Conservation (phyloP, 768 basidiomycete species). For the Collybia sordida region DNA sequence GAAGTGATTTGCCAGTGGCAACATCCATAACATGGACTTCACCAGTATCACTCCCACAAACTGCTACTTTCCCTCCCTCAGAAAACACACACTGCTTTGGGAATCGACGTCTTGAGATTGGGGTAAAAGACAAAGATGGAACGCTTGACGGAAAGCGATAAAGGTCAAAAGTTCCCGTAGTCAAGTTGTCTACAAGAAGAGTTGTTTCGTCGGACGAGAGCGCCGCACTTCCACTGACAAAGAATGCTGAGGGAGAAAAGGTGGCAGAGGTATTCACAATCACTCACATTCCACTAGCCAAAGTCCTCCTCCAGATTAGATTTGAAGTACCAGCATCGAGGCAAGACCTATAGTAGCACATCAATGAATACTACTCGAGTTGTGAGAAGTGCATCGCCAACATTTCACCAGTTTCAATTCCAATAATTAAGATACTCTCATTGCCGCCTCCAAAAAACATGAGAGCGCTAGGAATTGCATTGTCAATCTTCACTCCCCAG, state of each 20-base stretch:
- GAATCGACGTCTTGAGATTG: background rate
- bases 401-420: constrained; percentile 12
- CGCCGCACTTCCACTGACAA: constrained; percentile 5
- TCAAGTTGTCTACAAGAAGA: constrained; percentile 8
- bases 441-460: constrained; percentile 12
- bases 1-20: background rate
- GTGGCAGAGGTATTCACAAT: background rate
- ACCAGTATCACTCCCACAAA: constrained; percentile 10
- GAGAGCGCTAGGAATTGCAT: constrained; percentile 5
- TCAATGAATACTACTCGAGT: no score
- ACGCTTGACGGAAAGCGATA: constrained; percentile 5
- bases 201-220: constrained; percentile 7
- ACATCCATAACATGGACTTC: no score
- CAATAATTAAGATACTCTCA: constrained; percentile 5
- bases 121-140: no score
- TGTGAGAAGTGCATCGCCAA: constrained; percentile 1
- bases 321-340: constrained; percentile 11
- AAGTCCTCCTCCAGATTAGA: constrained; percentile 7
- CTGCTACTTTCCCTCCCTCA: constrained; percentile 9
- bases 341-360: constrained; percentile 8
- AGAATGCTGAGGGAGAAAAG: background rate
- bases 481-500: constrained; percentile 1
- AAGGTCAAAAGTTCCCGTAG: constrained; percentile 2
- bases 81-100: constrained; percentile 8
- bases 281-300: constrained; percentile 8